Conservation (phyloP, 768 basidiomycete genomes). For the Rhizopogon rudus region DNA sequence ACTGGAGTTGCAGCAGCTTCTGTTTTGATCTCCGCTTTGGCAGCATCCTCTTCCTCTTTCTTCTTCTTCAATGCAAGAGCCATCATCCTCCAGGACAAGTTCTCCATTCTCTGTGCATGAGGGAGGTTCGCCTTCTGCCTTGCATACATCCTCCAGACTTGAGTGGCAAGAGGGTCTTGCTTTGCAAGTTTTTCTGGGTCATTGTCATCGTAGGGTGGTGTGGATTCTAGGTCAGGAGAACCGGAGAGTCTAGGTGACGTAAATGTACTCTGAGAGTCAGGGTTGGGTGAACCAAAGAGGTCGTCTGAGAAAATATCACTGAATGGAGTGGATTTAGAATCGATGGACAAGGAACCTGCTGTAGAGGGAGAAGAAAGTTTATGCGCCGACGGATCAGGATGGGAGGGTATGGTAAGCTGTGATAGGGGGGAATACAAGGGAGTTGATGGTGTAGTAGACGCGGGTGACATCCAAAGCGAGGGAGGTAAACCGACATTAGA, state of each 20-base stretch:
- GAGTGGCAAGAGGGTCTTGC: conserved; percentile 89
- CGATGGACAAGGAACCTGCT: conserved; percentile 38
- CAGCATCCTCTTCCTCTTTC: conserved; percentile 62
- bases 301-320: conserved; percentile 70
- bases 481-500: conserved; percentile 57
- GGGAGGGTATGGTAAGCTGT: conserved; percentile 31
- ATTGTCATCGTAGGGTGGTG: conserved; percentile 33
- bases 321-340: conserved; percentile 60
- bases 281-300: conserved; percentile 38
- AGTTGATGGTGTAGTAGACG: conserved; percentile 42
- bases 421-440: conserved; percentile 35
- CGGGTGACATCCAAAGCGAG: conserved; percentile 82
- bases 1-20: conserved; percentile 9
- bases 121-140: conserved; percentile 86
- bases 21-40: conserved; percentile 17
- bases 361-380: conserved; percentile 37
- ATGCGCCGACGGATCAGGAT: conserved; percentile 28
- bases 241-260: conserved; percentile 64
- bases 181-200: conserved; percentile 67
- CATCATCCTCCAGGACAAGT: conserved; percentile 99
- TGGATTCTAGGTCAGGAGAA: conserved; percentile 59
- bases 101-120: conserved; percentile 95
- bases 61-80: conserved; percentile 89
- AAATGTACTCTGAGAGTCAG: conserved; percentile 44
- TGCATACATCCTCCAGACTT: conserved; percentile 97